phyloP scores from a whole-genome alignment of 1,284 basidiomycete genomes.

The Irpex sp. region DNA sequence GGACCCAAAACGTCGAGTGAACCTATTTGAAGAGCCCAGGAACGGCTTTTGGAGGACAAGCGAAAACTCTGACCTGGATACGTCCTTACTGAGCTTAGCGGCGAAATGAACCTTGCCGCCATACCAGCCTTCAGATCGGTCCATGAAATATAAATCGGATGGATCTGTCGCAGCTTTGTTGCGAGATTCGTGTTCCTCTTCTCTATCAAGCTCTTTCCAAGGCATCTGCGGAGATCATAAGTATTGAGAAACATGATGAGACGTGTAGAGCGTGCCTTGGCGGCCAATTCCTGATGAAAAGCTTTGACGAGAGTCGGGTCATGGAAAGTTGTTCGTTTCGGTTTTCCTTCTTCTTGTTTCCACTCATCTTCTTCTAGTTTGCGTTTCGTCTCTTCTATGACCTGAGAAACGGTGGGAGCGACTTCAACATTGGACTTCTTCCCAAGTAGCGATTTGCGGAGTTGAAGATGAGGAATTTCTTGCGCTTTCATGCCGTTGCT shows the following conservation, averaged over 20 bases:
- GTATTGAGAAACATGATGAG: background rate
- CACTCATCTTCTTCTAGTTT: background rate
- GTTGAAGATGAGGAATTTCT: background rate
- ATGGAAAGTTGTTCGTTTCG: too few species aligned
- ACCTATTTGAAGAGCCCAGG: slow-evolving; percentile 33
- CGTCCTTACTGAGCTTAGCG: slow-evolving; percentile 14
- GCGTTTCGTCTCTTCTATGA: background rate
- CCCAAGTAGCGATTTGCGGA: background rate
- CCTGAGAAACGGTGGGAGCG: background rate
- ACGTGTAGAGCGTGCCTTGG: slow-evolving; percentile 10
- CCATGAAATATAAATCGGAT: background rate
- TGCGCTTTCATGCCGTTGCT: background rate
- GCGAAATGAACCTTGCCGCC: slow-evolving; percentile 35
- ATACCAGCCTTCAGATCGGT: slow-evolving; percentile 25
- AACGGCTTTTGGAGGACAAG: slow-evolving; percentile 30
- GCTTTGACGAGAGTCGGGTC: background rate
- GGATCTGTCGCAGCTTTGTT: background rate
- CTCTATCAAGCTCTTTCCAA: slow-evolving; percentile 36
- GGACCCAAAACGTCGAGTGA: slow-evolving; percentile 39
- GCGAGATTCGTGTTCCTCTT: slow-evolving; percentile 19
- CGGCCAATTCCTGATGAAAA: slow-evolving; percentile 4
- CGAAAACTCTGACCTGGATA: background rate
- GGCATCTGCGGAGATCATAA: slow-evolving; percentile 24
- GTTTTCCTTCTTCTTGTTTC: too few species aligned
- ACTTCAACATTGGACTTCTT: background rate